Conservation (phyloP, 805 yeast genomes). For the Torulaspora gathmanii region DNA sequence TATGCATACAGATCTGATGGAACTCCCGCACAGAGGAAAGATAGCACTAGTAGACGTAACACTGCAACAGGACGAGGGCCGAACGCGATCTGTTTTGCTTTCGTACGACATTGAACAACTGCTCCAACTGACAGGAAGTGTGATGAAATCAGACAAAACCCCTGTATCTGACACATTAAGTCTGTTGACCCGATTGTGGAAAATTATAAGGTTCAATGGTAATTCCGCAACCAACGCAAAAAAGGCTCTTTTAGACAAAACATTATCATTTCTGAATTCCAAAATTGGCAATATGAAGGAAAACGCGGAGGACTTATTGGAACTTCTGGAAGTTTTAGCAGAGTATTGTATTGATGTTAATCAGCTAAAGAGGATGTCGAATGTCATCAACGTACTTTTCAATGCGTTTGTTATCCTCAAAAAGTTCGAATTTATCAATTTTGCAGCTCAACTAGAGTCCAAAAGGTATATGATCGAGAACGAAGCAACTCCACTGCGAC, state of each 20-base stretch:
- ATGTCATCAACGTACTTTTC: conserved; percentile 28
- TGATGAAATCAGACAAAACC: background rate
- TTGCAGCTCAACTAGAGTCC: conserved; percentile 12
- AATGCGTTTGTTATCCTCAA: conserved; percentile 24
- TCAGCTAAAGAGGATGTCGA: conserved; percentile 26
- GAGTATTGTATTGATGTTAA: conserved; percentile 18
- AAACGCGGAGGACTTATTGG: background rate
- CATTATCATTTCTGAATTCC: conserved; percentile 22
- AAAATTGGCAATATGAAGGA: conserved; percentile 6
- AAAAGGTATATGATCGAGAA: conserved; percentile 8
- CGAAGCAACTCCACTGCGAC: background rate
- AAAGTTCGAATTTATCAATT: conserved; percentile 6
- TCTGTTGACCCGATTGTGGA: conserved; percentile 12
- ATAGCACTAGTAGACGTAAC: background rate
- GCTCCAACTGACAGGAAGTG: background rate
- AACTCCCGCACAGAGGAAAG: background rate
- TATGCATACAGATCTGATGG: conserved; percentile 19
- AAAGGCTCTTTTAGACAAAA: conserved; percentile 18
- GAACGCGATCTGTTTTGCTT: background rate
- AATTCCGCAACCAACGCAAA: conserved; percentile 3
- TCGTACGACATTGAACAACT: background rate
- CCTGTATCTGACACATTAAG: background rate
- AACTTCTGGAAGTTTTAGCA: conserved; percentile 11
- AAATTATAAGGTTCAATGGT: conserved; percentile 10
- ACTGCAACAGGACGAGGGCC: background rate